These are phyloP conservation scores for Zymoseptoria tritici DNA, from an alignment of 2,329 filamentous ascomycete species.

Conservation along the genomic window DNA sequence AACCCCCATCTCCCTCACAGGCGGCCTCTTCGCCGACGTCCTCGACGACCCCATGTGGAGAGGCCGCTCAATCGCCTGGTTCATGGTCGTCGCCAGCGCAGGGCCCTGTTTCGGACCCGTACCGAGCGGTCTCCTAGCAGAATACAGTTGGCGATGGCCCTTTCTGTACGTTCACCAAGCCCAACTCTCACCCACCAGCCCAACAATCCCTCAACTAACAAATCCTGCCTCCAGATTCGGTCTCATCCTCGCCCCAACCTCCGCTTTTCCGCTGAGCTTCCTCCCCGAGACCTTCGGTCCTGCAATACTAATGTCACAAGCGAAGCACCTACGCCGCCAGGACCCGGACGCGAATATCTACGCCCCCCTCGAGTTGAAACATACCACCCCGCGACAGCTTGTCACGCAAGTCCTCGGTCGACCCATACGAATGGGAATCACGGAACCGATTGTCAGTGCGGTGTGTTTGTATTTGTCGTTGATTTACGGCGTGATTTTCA, in stretches of 20 bases:
- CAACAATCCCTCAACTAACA: too few relatives aligned
- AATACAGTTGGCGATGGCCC: constrained; percentile 12
- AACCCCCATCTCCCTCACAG: constrained; percentile 13
- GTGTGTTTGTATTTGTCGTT: constrained; percentile 60
- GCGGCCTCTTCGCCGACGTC: constrained; percentile 14
- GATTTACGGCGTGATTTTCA: constrained; percentile 56
- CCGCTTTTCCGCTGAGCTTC: constrained; percentile 8
- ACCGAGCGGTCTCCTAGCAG: constrained; percentile 8
- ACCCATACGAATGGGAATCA: constrained; percentile 60
- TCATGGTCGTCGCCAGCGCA: constrained; percentile 12
- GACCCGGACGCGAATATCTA: constrained; percentile 45
- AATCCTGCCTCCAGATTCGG: constrained; percentile 1
- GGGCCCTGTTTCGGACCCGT: constrained; percentile 9
- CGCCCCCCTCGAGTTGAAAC: constrained; percentile 56
- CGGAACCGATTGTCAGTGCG: constrained; percentile 63
- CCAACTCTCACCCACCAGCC: too few relatives aligned
- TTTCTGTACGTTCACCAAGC: constrained; percentile 7
- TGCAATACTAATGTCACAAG: constrained; percentile 35
- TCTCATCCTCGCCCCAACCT: constrained; percentile 9
- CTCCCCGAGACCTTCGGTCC: constrained; percentile 40
- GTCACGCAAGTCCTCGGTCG: constrained; percentile 59
- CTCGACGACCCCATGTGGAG: constrained; percentile 9
- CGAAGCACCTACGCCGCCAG: constrained; percentile 48
- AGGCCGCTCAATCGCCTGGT: constrained; percentile 13
- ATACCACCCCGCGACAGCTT: constrained; percentile 49